Percentiles rank a stretch among this genome's conserved stretches.
These are phyloP conservation scores for Scheffersomyces lignicola DNA, from an alignment of 1,139 yeast genomes.

Conservation along the genomic window DNA sequence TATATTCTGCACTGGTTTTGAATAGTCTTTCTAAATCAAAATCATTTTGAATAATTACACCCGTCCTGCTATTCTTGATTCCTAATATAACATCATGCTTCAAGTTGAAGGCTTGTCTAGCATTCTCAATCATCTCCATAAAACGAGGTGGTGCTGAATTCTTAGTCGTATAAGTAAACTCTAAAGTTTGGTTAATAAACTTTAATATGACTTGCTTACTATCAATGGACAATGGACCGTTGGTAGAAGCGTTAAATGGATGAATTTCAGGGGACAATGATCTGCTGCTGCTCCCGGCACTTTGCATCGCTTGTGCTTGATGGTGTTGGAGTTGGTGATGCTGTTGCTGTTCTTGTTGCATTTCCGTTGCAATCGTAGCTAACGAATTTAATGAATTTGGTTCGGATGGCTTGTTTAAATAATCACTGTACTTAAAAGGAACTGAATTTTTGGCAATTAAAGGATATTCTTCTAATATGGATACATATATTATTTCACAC, in stretches of 20 bases:
- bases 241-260: slow-evolving; percentile 1
- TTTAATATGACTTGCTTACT: slow-evolving; percentile 34
- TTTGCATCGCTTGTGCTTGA: neutral
- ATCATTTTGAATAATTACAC: slow-evolving; percentile 30
- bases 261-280: slow-evolving; percentile 7
- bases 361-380: slow-evolving; percentile 43
- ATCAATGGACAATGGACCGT: neutral
- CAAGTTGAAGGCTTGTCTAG: slow-evolving; percentile 63
- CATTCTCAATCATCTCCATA: slow-evolving; percentile 67
- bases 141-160: slow-evolving; percentile 70
- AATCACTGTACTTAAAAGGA: slow-evolving; percentile 23
- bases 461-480: slow-evolving; percentile 66
- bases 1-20: slow-evolving; percentile 19
- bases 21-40: slow-evolving; percentile 38
- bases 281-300: neutral
- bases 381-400: slow-evolving; percentile 30
- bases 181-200: slow-evolving; percentile 45
- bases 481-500: slow-evolving; percentile 65
- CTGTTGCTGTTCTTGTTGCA: slow-evolving; percentile 17
- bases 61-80: slow-evolving; percentile 20
- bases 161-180: slow-evolving; percentile 59
- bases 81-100: slow-evolving; percentile 20
- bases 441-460: slow-evolving; percentile 47
- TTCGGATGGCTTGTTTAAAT: slow-evolving; percentile 7
- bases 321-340: slow-evolving; percentile 6